Conservation (phyloP, 2,329 filamentous ascomycete species). For the Knoxdaviesia capensis region DNA sequence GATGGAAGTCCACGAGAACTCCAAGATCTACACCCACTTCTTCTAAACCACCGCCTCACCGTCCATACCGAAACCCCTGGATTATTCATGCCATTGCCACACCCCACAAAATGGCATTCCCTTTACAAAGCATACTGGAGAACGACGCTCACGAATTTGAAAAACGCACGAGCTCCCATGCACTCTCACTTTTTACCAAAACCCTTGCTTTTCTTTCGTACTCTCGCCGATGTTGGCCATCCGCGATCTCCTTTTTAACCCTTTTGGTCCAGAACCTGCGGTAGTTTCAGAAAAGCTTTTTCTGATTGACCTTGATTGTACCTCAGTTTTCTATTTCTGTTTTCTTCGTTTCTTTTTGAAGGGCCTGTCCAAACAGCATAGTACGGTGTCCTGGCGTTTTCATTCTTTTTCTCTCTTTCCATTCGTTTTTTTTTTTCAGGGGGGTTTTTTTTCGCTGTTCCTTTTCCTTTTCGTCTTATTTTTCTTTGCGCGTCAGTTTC, state of each 20-base stretch:
- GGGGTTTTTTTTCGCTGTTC: conserved; percentile 5
- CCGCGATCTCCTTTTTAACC: too few species aligned
- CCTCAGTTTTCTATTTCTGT: conserved; percentile 10
- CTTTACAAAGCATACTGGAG: too few species aligned
- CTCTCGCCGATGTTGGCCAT: not conserved
- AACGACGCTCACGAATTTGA: too few species aligned
- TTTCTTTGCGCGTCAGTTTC: conserved; percentile 16
- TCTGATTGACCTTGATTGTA: not conserved
- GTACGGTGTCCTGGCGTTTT: conserved; percentile 37
- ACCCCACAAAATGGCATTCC: too few species aligned
- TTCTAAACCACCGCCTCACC: conserved; percentile 45
- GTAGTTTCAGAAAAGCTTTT: too few species aligned
- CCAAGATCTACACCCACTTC: conserved; percentile 99
- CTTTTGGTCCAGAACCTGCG: too few species aligned
- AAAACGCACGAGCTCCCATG: too few species aligned
- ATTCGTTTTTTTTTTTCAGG: conserved; percentile 9
- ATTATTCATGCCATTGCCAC: too few species aligned
- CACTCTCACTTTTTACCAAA: not conserved
- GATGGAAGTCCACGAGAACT: conserved; percentile 98
- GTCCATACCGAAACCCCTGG: too few species aligned
- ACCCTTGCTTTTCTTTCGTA: not conserved
- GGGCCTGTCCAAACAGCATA: conserved; percentile 25
- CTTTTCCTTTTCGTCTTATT: conserved; percentile 12
- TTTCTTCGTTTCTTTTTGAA: conserved; percentile 7
- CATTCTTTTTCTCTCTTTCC: conserved; percentile 11